These are phyloP conservation scores for Melaleuca alternifolia DNA, from an alignment of 345 rosid genomes.

Conservation along the genomic window DNA sequence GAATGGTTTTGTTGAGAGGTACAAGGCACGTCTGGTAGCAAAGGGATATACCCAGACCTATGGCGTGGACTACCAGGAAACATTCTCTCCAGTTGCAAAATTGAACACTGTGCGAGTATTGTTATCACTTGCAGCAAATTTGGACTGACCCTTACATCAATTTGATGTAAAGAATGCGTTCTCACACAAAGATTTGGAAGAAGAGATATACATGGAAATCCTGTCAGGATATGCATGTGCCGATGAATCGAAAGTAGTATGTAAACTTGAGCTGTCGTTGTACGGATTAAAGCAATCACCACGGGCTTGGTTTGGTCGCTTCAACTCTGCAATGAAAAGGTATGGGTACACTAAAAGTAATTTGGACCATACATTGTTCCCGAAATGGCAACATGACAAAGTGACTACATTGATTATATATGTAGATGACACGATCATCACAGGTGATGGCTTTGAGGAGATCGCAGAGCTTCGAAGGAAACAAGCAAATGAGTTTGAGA, in stretches of 20 bases:
- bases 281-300: background rate
- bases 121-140: no score
- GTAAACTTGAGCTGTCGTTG: background rate
- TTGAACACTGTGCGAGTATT: background rate
- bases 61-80: background rate
- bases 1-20: background rate
- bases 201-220: background rate
- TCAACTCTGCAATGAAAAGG: background rate
- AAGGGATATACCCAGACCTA: background rate
- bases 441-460: no score
- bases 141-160: no score
- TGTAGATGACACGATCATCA: no score
- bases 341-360: no score
- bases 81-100: background rate
- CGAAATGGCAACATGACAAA: no score
- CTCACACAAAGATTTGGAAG: background rate
- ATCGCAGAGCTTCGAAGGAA: no score
- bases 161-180: no score
- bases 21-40: no score
- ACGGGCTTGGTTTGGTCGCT: accelerated
- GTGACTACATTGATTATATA: no score
- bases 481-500: no score
- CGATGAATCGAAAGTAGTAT: background rate
- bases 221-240: accelerated
- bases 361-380: no score